Evolutionary conservation across 257 asterid genomes (phyloP), one percentile per base, ranked within the genome.

Genomic region (Verbascum thapsus): DNA sequence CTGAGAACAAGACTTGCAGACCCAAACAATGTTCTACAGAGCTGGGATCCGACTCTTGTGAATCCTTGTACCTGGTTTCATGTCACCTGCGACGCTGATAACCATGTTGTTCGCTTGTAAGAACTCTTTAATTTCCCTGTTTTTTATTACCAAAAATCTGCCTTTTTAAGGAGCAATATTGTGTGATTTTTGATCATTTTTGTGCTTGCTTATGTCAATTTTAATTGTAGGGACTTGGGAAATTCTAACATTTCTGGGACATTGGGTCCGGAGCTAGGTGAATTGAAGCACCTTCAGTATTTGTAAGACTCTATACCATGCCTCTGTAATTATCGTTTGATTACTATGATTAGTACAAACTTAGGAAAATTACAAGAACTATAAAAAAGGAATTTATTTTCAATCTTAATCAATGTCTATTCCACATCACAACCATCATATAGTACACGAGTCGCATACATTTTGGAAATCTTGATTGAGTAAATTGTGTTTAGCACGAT

Each of bases 41-140:
- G 96, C 66, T 91, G 98, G 98, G 98, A 88, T 69, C 98, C 98
- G 10, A 91, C 98, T 32, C 95, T 91, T 52, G 98, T 91, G 8
- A 86, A 88, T 79, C 95, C 96, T 63, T 91, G 98, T 53, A 91
- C 98, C 52, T 91, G 95, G 98, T 91, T 91, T 62, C 98, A 86
- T 71, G 87, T 91, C 17, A 91, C 98, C 12, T 91, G 98, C 37
- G 83, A 91, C 59, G 72, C 95, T 3, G 70, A 78, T 74, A 78
- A 74, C 76, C 87, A 78, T 63, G 96, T 91, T 74, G 80, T 88
- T 70, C 94, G 98, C 69, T 71, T 91, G 96, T 91, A 86, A 82
- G 89, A 71, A n/a, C n/a, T 62, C 50, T 15, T 47, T 7, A 16
- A 2, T 49, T 41, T 39, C 32, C 16, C 44, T 37, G 16, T 0